A percentile compares a stretch with the other conserved stretches of the same genome.
Conservation (phyloP, 331 rosid genomes). For the Quercus phellos region DNA sequence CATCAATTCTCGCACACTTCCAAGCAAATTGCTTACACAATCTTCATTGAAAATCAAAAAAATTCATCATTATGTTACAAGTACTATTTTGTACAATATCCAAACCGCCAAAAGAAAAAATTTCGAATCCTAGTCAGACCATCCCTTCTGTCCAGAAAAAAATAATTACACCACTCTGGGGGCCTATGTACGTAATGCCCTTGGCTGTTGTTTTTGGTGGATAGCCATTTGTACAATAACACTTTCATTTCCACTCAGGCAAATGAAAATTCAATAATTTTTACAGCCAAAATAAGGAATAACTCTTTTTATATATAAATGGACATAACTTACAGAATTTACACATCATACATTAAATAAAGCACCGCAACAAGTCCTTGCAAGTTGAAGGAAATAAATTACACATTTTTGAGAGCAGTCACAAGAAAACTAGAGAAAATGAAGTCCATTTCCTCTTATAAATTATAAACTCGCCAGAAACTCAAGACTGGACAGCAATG, state of each 20-base stretch:
- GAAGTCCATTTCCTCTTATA: slow-evolving; percentile 35
- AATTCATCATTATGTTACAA: neutral
- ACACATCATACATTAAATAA: slow-evolving; percentile 47
- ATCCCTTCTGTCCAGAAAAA: neutral
- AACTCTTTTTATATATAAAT: slow-evolving; percentile 41
- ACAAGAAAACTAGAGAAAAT: slow-evolving; percentile 23
- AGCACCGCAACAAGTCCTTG: slow-evolving; percentile 52
- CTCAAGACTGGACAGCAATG: slow-evolving; percentile 38
- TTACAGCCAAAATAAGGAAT: slow-evolving; percentile 20
- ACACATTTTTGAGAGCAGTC: slow-evolving; percentile 33
- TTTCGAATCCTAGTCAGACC: neutral
- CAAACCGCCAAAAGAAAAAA: neutral
- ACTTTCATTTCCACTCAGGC: neutral
- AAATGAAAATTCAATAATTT: slow-evolving; percentile 14
- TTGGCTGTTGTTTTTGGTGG: neutral
- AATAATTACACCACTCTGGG: neutral
- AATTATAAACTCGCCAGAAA: slow-evolving; percentile 44
- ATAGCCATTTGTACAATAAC: neutral
- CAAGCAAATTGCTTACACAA: slow-evolving; percentile 6
- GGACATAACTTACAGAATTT: slow-evolving; percentile 65
- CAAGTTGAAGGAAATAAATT: slow-evolving; percentile 42
- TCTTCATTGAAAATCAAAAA: slow-evolving; percentile 9
- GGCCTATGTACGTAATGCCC: neutral
- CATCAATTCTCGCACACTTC: slow-evolving; percentile 12
- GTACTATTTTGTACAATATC: neutral